phyloP scores from a whole-genome alignment of 140 eudicot species.

The Ambrosia hybrid region DNA sequence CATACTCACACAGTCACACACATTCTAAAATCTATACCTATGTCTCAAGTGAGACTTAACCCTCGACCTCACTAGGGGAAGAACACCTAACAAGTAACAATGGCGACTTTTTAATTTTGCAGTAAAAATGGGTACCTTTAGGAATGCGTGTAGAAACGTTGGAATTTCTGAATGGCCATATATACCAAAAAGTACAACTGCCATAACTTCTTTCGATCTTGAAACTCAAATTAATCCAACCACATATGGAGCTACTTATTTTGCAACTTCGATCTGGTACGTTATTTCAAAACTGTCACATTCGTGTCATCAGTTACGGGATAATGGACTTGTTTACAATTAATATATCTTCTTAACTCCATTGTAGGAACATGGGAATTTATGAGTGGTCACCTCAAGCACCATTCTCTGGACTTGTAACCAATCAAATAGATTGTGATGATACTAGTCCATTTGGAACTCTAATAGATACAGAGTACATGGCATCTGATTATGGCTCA shows the following conservation, averaged over 20 bases:
- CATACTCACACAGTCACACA: too few relatives aligned
- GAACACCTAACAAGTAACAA: too few relatives aligned
- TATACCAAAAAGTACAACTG: neutral
- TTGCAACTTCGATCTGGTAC: neutral
- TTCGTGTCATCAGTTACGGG: neutral
- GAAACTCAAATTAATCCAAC: neutral
- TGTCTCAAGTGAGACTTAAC: too few relatives aligned
- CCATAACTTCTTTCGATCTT: neutral
- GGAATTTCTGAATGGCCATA: neutral
- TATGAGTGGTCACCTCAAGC: neutral
- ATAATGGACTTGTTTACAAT: neutral
- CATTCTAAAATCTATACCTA: too few relatives aligned
- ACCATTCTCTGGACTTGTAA: neutral
- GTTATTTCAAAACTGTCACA: neutral
- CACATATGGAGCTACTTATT: neutral
- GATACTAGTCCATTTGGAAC: neutral
- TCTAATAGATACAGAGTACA: neutral
- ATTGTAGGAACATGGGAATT: neutral
- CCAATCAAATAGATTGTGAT: neutral
- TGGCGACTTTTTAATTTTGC: too few relatives aligned
- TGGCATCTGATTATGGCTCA: neutral
- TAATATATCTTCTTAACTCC: neutral
- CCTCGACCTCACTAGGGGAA: too few relatives aligned
- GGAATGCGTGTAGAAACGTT: neutral
- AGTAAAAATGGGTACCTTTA: neutral